Conservation (phyloP, 768 basidiomycete species). For the Suillus tomentosus region DNA sequence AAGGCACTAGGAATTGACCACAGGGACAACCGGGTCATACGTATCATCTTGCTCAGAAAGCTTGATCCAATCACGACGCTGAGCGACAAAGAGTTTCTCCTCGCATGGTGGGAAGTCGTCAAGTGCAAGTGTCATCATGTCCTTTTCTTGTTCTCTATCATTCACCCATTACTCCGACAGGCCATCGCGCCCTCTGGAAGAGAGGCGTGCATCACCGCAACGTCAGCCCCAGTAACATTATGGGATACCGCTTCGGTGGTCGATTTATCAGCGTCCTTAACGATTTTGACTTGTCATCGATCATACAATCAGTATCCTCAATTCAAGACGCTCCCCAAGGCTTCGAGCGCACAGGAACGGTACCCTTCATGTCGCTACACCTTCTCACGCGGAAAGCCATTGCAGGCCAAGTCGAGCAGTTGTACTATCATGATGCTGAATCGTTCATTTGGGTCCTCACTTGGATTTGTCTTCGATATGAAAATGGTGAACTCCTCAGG, state of each 20-base stretch:
- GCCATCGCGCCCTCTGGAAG: background rate
- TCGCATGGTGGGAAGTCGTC: too few relatives aligned
- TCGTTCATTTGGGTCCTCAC: background rate
- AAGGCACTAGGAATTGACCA: too few relatives aligned
- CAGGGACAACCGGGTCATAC: too few relatives aligned
- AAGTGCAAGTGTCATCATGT: too few relatives aligned
- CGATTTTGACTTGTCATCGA: background rate
- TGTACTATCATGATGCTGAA: background rate
- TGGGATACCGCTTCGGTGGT: background rate
- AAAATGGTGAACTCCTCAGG: background rate
- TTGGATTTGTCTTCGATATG: background rate
- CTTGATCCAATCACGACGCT: too few relatives aligned
- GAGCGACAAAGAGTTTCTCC: background rate
- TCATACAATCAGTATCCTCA: too few relatives aligned
- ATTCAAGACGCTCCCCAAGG: too few relatives aligned
- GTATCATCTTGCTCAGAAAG: too few relatives aligned
- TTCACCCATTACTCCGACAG: background rate
- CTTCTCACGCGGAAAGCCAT: background rate
- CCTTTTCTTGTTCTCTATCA: background rate
- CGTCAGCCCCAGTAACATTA: background rate
- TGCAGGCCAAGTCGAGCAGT: background rate
- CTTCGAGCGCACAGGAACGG: background rate
- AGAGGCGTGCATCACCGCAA: background rate
- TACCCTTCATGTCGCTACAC: too few relatives aligned
- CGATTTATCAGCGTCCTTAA: background rate